Percentiles rank a stretch among this genome's conserved stretches.
phyloP scores from a whole-genome alignment of 169 alveolate genomes.

The Plasmodium vivax region DNA sequence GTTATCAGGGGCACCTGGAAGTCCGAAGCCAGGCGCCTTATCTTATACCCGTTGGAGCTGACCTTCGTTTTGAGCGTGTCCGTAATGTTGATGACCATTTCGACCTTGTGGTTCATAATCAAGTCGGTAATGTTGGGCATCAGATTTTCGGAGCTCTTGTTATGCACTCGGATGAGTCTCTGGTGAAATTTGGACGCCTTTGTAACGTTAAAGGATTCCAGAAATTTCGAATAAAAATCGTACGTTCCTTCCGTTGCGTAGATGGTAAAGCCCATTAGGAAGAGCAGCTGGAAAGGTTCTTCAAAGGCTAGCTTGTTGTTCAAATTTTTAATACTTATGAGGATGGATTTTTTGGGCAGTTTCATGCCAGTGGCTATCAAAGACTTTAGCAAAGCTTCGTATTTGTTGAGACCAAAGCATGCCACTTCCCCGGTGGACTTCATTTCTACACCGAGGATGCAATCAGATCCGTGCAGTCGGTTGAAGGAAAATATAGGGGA shows the following conservation, averaged over 20 bases:
- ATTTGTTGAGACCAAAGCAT: conserved; percentile 87
- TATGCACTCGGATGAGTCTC: conserved; percentile 76
- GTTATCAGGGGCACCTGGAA: conserved; percentile 77
- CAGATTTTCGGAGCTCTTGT: conserved; percentile 48
- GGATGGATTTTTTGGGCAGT: conserved; percentile 80
- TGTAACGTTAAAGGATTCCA: conserved; percentile 40
- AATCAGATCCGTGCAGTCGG: conserved; percentile 89
- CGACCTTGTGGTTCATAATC: conserved; percentile 80
- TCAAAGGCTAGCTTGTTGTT: conserved; percentile 80
- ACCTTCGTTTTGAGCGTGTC: conserved; percentile 75
- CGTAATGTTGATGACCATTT: conserved; percentile 81
- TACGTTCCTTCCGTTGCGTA: conserved; percentile 86
- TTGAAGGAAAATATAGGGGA: conserved; percentile 90
- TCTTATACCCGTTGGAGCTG: conserved; percentile 81
- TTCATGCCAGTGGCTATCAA: conserved; percentile 87
- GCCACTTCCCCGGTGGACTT: conserved; percentile 92
- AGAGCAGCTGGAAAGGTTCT: conserved; percentile 76
- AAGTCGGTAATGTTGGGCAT: conserved; percentile 70
- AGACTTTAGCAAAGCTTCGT: conserved; percentile 91
- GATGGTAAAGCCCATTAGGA: conserved; percentile 80
- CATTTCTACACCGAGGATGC: conserved; percentile 93
- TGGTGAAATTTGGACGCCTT: conserved; percentile 73
- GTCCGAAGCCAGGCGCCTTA: conserved; percentile 83
- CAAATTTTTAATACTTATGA: conserved; percentile 79
- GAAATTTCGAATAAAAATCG: conserved; percentile 65